A percentile compares a stretch with the other conserved stretches of the same genome.
phyloP scores from a whole-genome alignment of 2,329 filamentous ascomycete species.

The Sporothrix sp. region DNA sequence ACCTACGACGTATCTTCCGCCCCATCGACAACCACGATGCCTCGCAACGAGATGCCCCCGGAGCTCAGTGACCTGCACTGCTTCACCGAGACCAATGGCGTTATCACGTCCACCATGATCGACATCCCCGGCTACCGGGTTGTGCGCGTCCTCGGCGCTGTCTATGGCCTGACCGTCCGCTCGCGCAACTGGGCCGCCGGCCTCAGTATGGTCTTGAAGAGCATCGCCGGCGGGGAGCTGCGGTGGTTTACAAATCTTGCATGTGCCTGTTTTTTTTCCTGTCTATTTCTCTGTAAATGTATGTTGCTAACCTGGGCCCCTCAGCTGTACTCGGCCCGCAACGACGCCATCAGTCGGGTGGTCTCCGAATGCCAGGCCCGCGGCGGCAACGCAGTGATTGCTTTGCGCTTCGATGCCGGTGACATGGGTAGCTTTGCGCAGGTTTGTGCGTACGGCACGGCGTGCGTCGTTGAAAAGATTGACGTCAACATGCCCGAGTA shows the following conservation, averaged over 20 bases:
- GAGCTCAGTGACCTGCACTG: slow-evolving; percentile 38
- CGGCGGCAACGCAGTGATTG: slow-evolving; percentile 51
- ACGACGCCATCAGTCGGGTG: slow-evolving; percentile 46
- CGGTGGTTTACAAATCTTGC: slow-evolving; percentile 42
- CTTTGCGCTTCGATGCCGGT: slow-evolving; percentile 47
- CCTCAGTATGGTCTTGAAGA: slow-evolving; percentile 46
- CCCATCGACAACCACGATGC: not conserved
- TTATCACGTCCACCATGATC: slow-evolving; percentile 55
- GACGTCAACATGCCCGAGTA: slow-evolving; percentile 24
- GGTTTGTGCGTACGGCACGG: slow-evolving; percentile 52
- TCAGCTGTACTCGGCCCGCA: slow-evolving; percentile 48
- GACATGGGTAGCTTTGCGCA: slow-evolving; percentile 47
- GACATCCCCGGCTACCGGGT: slow-evolving; percentile 53
- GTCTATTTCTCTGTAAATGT: not conserved
- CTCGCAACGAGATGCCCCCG: slow-evolving; percentile 17
- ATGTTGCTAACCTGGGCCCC: slow-evolving; percentile 6
- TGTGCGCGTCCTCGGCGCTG: slow-evolving; percentile 46
- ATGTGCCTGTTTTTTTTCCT: not conserved
- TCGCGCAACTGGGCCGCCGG: slow-evolving; percentile 49
- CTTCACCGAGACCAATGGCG: slow-evolving; percentile 44
- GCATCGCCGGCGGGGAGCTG: slow-evolving; percentile 49
- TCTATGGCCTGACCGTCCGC: slow-evolving; percentile 31
- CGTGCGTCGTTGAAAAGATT: slow-evolving; percentile 47
- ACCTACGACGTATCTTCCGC: not conserved
- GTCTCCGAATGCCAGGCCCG: slow-evolving; percentile 47